These are phyloP conservation scores for Lichtheimia ramosa DNA, from an alignment of 371 early-diverging fungal species.

Conservation along the genomic window DNA sequence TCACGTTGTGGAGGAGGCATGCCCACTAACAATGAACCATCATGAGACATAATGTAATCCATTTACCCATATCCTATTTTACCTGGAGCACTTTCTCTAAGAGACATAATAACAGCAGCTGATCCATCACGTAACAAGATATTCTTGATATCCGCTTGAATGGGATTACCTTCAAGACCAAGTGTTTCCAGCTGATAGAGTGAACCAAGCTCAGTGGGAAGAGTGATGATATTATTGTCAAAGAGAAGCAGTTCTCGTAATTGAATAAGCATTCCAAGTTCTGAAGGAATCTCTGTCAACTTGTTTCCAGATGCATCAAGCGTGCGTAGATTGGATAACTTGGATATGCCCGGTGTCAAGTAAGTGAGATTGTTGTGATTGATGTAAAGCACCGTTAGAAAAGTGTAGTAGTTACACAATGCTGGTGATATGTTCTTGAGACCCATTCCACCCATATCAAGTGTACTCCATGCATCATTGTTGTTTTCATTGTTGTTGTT, in stretches of 20 bases:
- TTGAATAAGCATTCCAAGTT: conserved; percentile 84
- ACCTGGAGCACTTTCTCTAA: conserved; percentile 92
- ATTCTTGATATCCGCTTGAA: conserved; percentile 82
- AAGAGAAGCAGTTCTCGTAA: conserved; percentile 89
- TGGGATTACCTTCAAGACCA: conserved; percentile 97
- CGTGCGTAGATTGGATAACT: conserved; percentile 66
- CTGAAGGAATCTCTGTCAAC: conserved; percentile 88
- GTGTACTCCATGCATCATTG: conserved; percentile 64
- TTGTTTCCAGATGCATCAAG: conserved; percentile 93
- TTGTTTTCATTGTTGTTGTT: conserved; percentile 7
- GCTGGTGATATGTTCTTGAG: conserved; percentile 76
- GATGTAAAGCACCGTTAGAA: conserved; percentile 88
- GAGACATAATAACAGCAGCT: conserved; percentile 80
- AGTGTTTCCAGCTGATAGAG: conserved; percentile 91
- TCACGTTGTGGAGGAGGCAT: conserved; percentile 88
- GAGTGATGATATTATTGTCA: conserved; percentile 87
- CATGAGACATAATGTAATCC: background rate
- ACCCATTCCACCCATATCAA: conserved; percentile 94
- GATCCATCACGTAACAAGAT: conserved; percentile 90
- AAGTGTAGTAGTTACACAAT: conserved; percentile 73
- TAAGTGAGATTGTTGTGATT: conserved; percentile 89
- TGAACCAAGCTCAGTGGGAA: conserved; percentile 94
- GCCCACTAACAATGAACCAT: conserved; percentile 49
- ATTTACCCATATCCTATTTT: conserved; percentile 9
- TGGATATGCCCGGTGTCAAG: conserved; percentile 72